Base-by-base conservation (phyloP, 768 basidiomycete species). In the Boletus reticulatus region DNA sequence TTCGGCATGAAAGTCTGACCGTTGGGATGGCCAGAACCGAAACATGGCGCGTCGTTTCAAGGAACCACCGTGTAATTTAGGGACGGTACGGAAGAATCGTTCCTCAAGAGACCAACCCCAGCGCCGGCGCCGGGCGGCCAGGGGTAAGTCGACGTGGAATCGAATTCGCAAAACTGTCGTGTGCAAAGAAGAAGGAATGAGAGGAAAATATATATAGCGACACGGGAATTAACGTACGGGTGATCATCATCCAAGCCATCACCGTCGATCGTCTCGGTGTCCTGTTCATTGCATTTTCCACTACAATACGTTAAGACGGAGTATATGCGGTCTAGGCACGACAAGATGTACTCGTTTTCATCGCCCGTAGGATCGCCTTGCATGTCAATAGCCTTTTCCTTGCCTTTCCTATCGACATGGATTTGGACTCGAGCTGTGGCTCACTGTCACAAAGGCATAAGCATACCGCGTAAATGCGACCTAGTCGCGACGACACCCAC, bases 31-130 rank as follows among this genome's bases (percentile, higher is more conserved):
- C 70, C 70, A 71, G 3, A 4, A 1, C 2, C 65, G 55, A 37
- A 72, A 63, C 0, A 66, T 31, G 31, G 52, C 50, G 14, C 70
- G 71, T 36, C 41, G 64, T 43, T 66, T 17, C 14, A 39, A 16
- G 1, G 37, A 24, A 0, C 32, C 57, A 0, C 53, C 59, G 8
- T 20, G 4, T 0, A 0, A 29, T 32, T 0, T 27, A 1, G 60
- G 56, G 14, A 57, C 42, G 4, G 11, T 51, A 29, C 57, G 63
- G 14, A 64, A 29, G 3, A 47, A 1, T 0, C 54, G 37, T 4
- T 62, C 63, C 0, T 37, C 9, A 0, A 48, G 57, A 12, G 20
- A 0, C 17, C 53, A 52, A 10, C 63, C 63, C 63, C 52, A 57
- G 5, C 60, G 63, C 0, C 14, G 52, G 16, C 34, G 43, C 4